Evolutionary conservation across 1,284 basidiomycete genomes (phyloP).

Genomic region (Rhodotorula mucilaginosa): DNA sequence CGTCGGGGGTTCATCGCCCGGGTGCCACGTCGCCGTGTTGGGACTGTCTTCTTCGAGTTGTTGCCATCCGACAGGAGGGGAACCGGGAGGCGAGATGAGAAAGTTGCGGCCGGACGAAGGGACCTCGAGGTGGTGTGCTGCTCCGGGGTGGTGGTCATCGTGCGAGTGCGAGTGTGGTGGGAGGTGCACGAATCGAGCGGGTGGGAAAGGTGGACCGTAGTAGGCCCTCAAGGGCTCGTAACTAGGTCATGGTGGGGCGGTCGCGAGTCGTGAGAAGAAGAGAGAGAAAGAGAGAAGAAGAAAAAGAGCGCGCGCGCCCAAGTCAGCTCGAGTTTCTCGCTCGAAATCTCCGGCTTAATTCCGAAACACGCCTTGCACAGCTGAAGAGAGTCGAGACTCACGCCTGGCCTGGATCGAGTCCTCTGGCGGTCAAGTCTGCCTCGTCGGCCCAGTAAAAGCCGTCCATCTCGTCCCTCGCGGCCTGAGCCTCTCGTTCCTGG

Average conservation of each 20-base stretch:
- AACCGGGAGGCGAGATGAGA: slow-evolving; percentile 96
- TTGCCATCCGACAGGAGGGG: slow-evolving; percentile 96
- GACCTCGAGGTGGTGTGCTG: slow-evolving; percentile 61
- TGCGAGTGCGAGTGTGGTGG: not conserved
- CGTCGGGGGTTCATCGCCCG: slow-evolving; percentile 57
- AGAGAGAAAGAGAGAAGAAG: slow-evolving; percentile 14
- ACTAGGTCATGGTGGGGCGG: slow-evolving; percentile 4
- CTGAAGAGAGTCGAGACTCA: not conserved
- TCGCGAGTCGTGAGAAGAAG: slow-evolving; percentile 3
- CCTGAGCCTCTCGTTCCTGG: slow-evolving; percentile 50
- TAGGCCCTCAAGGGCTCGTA: slow-evolving; percentile 67
- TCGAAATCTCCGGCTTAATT: not conserved
- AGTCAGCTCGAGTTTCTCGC: not conserved
- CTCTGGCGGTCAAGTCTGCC: slow-evolving; percentile 55
- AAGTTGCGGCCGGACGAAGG: slow-evolving; percentile 87
- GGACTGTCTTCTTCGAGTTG: slow-evolving; percentile 87
- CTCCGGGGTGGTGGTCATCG: not conserved
- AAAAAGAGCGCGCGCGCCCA: not conserved
- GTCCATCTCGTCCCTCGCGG: slow-evolving; percentile 48
- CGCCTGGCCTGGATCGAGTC: not conserved
- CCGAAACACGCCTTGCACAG: not conserved
- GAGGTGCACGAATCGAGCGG: slow-evolving; percentile 3
- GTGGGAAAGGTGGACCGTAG: slow-evolving; percentile 68
- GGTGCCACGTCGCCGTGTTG: slow-evolving; percentile 77
- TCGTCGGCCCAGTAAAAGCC: slow-evolving; percentile 49